Evolutionary conservation across 169 alveolate genomes (phyloP).

Genomic region (Cyclospora cayetanensis): DNA sequence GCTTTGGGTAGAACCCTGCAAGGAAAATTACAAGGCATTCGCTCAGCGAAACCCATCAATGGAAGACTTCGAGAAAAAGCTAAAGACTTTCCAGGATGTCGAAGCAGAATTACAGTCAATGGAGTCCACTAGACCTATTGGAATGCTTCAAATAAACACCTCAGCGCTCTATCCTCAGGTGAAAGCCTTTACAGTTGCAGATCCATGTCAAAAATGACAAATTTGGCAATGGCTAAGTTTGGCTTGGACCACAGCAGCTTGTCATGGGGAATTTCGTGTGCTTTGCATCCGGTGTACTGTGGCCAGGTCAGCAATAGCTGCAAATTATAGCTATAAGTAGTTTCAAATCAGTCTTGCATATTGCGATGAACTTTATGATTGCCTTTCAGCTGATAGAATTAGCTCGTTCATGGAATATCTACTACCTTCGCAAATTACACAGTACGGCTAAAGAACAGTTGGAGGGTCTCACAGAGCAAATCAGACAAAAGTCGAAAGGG

Average conservation of each 20-base stretch:
- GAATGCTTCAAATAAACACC: constrained; percentile 53
- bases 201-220: too few species aligned
- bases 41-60: constrained; percentile 86
- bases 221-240: too few species aligned
- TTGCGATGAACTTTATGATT: too few species aligned
- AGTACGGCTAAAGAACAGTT: constrained; percentile 82
- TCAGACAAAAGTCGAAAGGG: constrained; percentile 68
- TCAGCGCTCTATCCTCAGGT: constrained; percentile 55
- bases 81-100: constrained; percentile 84
- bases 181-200: not conserved
- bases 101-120: constrained; percentile 85
- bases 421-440: constrained; percentile 89
- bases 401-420: constrained; percentile 87
- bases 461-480: constrained; percentile 76
- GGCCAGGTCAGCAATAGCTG: too few species aligned
- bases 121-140: constrained; percentile 72
- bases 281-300: too few species aligned
- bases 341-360: too few species aligned
- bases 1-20: constrained; percentile 87
- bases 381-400: constrained; percentile 75
- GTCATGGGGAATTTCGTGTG: too few species aligned
- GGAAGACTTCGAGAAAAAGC: constrained; percentile 90
- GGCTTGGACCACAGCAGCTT: too few species aligned
- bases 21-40: constrained; percentile 86
- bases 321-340: too few species aligned